Evolutionary conservation across 2,329 filamentous ascomycete genomes (phyloP).

Genomic region (Neonectria sp.): DNA sequence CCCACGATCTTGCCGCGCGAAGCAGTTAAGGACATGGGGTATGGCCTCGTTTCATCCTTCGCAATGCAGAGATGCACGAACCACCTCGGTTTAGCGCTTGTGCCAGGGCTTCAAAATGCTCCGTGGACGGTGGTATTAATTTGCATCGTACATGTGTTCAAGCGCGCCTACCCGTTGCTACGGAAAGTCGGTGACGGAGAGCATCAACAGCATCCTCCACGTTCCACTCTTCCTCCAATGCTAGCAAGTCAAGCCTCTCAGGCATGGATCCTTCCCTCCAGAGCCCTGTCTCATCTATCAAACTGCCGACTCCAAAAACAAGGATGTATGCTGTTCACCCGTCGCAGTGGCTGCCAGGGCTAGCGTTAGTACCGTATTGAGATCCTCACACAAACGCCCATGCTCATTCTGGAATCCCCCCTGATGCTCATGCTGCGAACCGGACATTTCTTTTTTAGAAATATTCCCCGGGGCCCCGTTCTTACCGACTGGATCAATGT

Average conservation of each 20-base stretch:
- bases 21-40: constrained; percentile 1
- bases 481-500: background rate
- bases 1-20: constrained; percentile 10
- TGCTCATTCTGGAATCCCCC: constrained; percentile 29
- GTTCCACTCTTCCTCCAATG: constrained; percentile 4
- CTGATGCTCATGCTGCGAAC: constrained; percentile 9
- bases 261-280: background rate
- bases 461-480: constrained; percentile 20
- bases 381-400: constrained; percentile 29
- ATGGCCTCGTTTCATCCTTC: constrained; percentile 26
- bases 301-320: constrained; percentile 15
- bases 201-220: background rate
- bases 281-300: background rate
- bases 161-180: constrained; percentile 3
- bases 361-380: constrained; percentile 16
- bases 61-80: constrained; percentile 24
- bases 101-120: constrained; percentile 5
- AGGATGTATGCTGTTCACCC: constrained; percentile 17
- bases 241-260: background rate
- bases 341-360: constrained; percentile 25
- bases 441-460: constrained; percentile 22
- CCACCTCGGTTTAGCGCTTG: constrained; percentile 7
- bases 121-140: background rate
- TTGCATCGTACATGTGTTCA: background rate
- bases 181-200: constrained; percentile 15